Evolutionary conservation across 108 stramenopile species (phyloP), one percentile per base, ranked within the genome.

Genomic region (Hondaea fermentalgiana): DNA sequence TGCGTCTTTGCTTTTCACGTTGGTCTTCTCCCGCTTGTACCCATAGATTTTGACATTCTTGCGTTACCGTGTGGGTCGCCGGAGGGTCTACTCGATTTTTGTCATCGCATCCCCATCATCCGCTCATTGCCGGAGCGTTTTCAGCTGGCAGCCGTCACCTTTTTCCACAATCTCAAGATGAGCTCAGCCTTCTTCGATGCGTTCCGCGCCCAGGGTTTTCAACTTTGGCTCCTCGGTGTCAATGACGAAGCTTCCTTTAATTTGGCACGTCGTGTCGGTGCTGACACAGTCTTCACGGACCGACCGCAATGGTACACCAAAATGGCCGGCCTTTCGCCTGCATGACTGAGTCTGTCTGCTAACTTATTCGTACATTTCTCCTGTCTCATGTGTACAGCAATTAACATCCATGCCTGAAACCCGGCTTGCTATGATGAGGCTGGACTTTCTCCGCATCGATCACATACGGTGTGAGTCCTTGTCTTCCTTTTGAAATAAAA

Each of bases 21-120:
- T 21, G 91, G 91, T 8, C 23, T 91, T 21, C 59, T 91, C 17
- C 89, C 91, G 42, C 87, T 89, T 17, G 83, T 91, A 4, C 59
- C 44, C 5, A 23, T 91, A 29, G 87, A 91, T 28, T 51, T 72
- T 42, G 87, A 89, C 17, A 87, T 90, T 29, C 45, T 83, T n/a
- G 91, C 88, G 0, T 60, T 91, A 19, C 72, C 89, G 4, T 29
- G 87, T 43, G 89, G 88, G 16, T n/a, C 55, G 28, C 88, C 89
- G 4, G 59, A 88, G 12, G 72, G 10, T 25, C 87, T 49, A 4
- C 25, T 53, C 23, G 76, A 83, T 17, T 83, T 83, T 23, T 35
- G 58, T 72, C 88, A 25, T 88, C 88, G n/a, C 17, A 64, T 51
- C 29, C 59, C 43, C 43, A 45, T 47, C 87, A 49, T 91, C 49